A percentile compares a stretch with the other conserved stretches of the same genome.
Evolutionary conservation across 164 flowering plant genomes (phyloP).

Genomic region (Aristolochia californica): DNA sequence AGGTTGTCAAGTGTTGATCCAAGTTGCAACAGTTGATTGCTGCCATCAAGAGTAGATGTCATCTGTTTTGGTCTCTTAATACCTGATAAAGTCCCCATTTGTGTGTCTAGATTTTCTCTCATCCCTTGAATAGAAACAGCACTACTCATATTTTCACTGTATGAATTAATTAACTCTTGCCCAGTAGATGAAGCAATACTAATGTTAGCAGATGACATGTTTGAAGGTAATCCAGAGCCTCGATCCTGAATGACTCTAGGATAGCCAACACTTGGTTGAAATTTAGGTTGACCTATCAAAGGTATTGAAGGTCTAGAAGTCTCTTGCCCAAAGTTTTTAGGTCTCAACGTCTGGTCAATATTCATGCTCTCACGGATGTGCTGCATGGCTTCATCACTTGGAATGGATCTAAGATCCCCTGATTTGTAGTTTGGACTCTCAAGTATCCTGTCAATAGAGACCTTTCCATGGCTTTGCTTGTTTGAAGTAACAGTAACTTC

Average conservation of each 20-base stretch:
- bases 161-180: conserved; percentile 58
- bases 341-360: conserved; percentile 28
- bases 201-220: conserved; percentile 24
- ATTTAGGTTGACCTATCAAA: conserved; percentile 34
- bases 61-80: conserved; percentile 47
- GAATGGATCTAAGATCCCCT: conserved; percentile 37
- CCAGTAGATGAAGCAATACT: conserved; percentile 27
- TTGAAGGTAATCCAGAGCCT: conserved; percentile 28
- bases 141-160: conserved; percentile 35
- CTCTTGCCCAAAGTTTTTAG: conserved; percentile 36
- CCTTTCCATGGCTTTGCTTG: conserved; percentile 53
- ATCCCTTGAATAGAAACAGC: conserved; percentile 30
- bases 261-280: conserved; percentile 33
- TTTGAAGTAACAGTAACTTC: conserved; percentile 53
- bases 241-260: conserved; percentile 45
- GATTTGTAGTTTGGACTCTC: conserved; percentile 40
- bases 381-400: conserved; percentile 29
- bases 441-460: conserved; percentile 53
- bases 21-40: conserved; percentile 33
- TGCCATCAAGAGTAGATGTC: conserved; percentile 35
- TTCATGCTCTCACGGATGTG: conserved; percentile 31
- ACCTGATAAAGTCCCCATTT: conserved; percentile 34
- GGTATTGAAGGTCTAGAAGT: conserved; percentile 33
- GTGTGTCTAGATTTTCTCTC: too few species aligned
- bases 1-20: conserved; percentile 36